Percentiles rank a stretch among this genome's conserved stretches.
Evolutionary conservation across 441 rosid genomes (phyloP).

Genomic region (Viola pubescens): DNA sequence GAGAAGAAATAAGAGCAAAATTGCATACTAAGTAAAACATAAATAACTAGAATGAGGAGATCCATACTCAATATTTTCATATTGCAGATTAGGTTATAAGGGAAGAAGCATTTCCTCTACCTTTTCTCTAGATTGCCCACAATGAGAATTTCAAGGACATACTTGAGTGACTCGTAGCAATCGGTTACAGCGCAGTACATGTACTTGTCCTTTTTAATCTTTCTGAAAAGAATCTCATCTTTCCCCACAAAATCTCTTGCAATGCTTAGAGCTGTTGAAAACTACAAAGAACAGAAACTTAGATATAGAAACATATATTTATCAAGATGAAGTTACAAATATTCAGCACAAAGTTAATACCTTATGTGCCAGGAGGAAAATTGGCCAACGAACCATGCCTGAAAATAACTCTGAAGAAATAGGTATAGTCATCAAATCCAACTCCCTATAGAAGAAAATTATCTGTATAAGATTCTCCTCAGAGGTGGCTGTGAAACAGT

Average conservation of each 20-base stretch:
- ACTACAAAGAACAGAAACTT: slow-evolving; percentile 41
- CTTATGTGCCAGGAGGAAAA: slow-evolving; percentile 91
- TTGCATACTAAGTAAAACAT: neutral
- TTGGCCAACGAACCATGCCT: slow-evolving; percentile 83
- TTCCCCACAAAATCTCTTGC: slow-evolving; percentile 72
- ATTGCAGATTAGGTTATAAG: slow-evolving; percentile 9
- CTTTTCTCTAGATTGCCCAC: slow-evolving; percentile 77
- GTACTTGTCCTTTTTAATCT: slow-evolving; percentile 73
- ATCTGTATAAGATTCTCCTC: slow-evolving; percentile 4
- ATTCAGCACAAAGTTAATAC: slow-evolving; percentile 27
- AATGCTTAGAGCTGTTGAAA: slow-evolving; percentile 80
- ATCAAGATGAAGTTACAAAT: slow-evolving; percentile 4
- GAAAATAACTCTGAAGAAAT: slow-evolving; percentile 57
- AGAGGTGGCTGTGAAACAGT: slow-evolving; percentile 1
- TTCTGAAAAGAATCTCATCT: slow-evolving; percentile 58
- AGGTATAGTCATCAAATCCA: slow-evolving; percentile 86
- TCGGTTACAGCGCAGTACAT: slow-evolving; percentile 85
- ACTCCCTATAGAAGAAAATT: slow-evolving; percentile 51
- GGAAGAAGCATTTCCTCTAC: slow-evolving; percentile 27
- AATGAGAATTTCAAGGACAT: slow-evolving; percentile 75
- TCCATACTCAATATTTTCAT: neutral
- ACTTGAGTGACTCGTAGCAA: slow-evolving; percentile 79
- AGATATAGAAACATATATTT: slow-evolving; percentile 21
- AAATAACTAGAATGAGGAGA: slow-evolving; percentile 4
- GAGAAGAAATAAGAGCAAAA: slow-evolving; percentile 5